Conservation (phyloP, 768 basidiomycete species). For the Mycena amicta region DNA sequence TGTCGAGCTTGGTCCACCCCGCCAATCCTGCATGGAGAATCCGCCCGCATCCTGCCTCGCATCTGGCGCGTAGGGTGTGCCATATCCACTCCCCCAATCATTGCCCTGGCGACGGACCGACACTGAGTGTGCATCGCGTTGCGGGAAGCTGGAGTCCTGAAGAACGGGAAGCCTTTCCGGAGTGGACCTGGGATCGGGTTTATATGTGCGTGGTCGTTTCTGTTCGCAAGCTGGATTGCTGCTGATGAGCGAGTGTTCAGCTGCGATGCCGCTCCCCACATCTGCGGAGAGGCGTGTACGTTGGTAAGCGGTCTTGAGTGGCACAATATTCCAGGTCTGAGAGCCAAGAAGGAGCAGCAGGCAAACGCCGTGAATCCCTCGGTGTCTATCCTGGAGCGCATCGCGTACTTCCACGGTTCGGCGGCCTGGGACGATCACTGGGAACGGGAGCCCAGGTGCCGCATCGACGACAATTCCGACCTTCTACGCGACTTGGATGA, state of each 20-base stretch:
- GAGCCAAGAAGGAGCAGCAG: no score
- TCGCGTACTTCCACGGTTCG: constrained; percentile 17
- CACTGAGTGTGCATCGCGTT: constrained; percentile 6
- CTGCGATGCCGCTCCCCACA: neutral
- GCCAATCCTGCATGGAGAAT: constrained; percentile 5
- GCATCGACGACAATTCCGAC: neutral
- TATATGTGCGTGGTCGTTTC: neutral
- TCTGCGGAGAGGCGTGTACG: constrained; percentile 1
- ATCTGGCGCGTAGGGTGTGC: neutral
- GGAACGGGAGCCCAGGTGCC: neutral
- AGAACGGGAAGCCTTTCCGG: constrained; percentile 14
- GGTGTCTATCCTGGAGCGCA: constrained; percentile 3
- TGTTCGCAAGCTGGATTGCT: neutral
- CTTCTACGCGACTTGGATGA: constrained; percentile 2
- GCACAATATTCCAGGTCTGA: no score
- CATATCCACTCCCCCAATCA: neutral
- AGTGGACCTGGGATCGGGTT: constrained; percentile 12
- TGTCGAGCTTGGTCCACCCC: constrained; percentile 1
- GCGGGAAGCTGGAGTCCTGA: constrained; percentile 7
- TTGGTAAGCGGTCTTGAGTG: neutral
- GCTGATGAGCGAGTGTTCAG: neutral
- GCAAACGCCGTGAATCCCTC: no score
- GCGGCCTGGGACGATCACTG: constrained; percentile 14
- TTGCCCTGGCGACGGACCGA: neutral
- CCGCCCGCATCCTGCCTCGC: constrained; percentile 13